These are phyloP conservation scores for Mycosphaerella sp. DNA, from an alignment of 2,329 filamentous ascomycete species.

Conservation along the genomic window DNA sequence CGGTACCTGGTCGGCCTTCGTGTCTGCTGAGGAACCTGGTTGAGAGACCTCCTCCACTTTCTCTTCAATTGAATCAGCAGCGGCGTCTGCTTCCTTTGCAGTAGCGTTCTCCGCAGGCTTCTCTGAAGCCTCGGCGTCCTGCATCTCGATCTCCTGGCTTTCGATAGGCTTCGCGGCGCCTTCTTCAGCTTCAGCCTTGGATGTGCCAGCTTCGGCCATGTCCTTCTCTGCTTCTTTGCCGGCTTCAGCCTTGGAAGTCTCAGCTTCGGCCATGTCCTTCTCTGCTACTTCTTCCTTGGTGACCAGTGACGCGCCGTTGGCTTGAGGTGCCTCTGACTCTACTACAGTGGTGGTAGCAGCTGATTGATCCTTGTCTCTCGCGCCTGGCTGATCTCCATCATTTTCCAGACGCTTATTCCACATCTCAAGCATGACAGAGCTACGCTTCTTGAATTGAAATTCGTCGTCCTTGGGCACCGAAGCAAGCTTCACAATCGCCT, in stretches of 20 bases:
- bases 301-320: slow-evolving; percentile 26
- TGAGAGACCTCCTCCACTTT: slow-evolving; percentile 13
- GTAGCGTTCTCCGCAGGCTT: slow-evolving; percentile 20
- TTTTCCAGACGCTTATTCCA: slow-evolving; percentile 72
- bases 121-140: slow-evolving; percentile 23
- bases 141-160: slow-evolving; percentile 23
- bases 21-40: slow-evolving; percentile 7
- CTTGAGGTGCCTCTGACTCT: slow-evolving; percentile 15
- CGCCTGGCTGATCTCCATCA: slow-evolving; percentile 33
- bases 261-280: not conserved
- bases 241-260: slow-evolving; percentile 32
- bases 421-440: slow-evolving; percentile 69
- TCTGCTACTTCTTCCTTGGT: slow-evolving; percentile 24
- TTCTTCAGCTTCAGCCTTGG: slow-evolving; percentile 12
- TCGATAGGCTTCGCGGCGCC: slow-evolving; percentile 12
- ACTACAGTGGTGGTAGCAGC: slow-evolving; percentile 1
- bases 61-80: slow-evolving; percentile 20
- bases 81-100: slow-evolving; percentile 19
- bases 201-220: slow-evolving; percentile 4
- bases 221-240: slow-evolving; percentile 22
- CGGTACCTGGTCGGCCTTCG: slow-evolving; percentile 1
- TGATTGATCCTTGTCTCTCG: slow-evolving; percentile 29
- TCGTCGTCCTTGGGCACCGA: slow-evolving; percentile 83
- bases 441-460: slow-evolving; percentile 80
- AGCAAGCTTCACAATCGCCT: slow-evolving; percentile 82